phyloP scores from a whole-genome alignment of 331 rosid genomes.

The Malus hybrid region DNA sequence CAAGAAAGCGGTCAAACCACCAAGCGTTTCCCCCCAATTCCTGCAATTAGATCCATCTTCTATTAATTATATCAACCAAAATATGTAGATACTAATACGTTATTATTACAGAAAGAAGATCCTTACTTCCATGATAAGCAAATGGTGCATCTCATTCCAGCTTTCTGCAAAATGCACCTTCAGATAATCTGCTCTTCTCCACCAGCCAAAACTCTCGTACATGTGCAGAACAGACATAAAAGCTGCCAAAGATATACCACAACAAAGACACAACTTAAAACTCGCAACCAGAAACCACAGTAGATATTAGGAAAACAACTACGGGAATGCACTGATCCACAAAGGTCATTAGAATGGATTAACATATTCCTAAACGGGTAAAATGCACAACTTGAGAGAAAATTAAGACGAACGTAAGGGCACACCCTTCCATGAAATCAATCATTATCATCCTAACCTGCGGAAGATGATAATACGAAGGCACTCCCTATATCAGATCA shows the following conservation, averaged over 20 bases:
- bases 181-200: conserved; percentile 93
- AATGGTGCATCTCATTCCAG: conserved; percentile 99
- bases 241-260: conserved; percentile 35
- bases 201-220: conserved; percentile 99
- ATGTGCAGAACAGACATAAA: conserved; percentile 90
- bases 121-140: conserved; percentile 95
- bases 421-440: background rate
- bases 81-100: background rate
- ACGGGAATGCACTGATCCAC: background rate
- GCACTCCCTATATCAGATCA: background rate
- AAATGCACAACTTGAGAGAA: background rate
- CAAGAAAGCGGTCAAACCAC: conserved; percentile 99
- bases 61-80: conserved; percentile 5
- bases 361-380: background rate
- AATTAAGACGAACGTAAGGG: background rate
- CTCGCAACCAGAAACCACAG: conserved; percentile 4
- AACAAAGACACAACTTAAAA: conserved; percentile 5
- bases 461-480: background rate
- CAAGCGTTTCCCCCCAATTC: conserved; percentile 90
- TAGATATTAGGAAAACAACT: background rate
- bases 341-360: background rate
- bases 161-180: conserved; percentile 99
- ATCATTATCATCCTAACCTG: background rate
- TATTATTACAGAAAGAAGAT: background rate
- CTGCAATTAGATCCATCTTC: conserved; percentile 40